A percentile compares a stretch with the other conserved stretches of the same genome.
phyloP scores from a whole-genome alignment of 2,329 filamentous ascomycete genomes.

The Claviceps africana region DNA sequence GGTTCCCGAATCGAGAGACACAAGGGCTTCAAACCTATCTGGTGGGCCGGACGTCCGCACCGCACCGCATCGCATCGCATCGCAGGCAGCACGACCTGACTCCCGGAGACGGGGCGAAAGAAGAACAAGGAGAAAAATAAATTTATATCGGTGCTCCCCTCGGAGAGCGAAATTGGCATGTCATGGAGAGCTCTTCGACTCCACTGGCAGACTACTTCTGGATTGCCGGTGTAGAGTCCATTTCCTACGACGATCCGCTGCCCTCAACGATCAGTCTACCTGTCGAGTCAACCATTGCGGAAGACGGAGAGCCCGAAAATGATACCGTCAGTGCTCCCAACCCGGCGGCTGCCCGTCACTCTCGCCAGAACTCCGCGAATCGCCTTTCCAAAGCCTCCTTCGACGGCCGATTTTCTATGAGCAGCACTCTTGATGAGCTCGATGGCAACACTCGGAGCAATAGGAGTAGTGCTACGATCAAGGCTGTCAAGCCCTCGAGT shows the following conservation, averaged over 20 bases:
- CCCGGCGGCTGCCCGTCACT: conserved; percentile 35
- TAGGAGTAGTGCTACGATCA: conserved; percentile 51
- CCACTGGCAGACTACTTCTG: conserved; percentile 64
- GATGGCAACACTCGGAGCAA: conserved; percentile 48
- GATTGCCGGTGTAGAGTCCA: conserved; percentile 57
- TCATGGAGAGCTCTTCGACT: conserved; percentile 47
- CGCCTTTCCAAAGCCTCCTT: conserved; percentile 41
- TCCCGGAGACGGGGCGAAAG: not conserved
- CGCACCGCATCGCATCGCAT: too few relatives aligned
- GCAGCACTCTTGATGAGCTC: conserved; percentile 40
- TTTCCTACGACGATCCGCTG: conserved; percentile 46
- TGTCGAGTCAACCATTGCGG: conserved; percentile 46
- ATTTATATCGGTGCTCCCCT: not conserved
- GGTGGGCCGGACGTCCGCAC: conserved; percentile 4
- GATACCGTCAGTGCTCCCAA: conserved; percentile 18
- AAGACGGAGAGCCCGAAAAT: conserved; percentile 46
- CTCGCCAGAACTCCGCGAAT: conserved; percentile 46
- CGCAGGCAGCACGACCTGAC: not conserved
- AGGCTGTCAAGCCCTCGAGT: conserved; percentile 23
- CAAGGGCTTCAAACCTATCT: not conserved
- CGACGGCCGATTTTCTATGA: conserved; percentile 37
- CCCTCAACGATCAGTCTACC: conserved; percentile 16
- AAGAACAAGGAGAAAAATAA: not conserved
- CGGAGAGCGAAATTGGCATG: conserved; percentile 24
- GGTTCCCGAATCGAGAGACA: not conserved